Evolutionary conservation across 352 stramenopile genomes (phyloP).

Genomic region (Phytopythium mirpurense): DNA sequence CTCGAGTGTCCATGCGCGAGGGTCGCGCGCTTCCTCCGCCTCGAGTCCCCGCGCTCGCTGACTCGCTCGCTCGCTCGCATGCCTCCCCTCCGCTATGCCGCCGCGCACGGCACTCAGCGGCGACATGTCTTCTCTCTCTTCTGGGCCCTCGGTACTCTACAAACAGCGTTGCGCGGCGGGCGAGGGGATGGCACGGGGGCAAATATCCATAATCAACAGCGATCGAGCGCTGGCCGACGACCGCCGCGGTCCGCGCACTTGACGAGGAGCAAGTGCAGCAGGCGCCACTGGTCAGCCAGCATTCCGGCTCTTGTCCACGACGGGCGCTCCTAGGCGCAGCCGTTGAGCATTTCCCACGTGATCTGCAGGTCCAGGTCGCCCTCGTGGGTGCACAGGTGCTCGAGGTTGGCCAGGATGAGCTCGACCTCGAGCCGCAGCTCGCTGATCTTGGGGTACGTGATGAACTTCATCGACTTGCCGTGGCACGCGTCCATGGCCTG

Average conservation of each 20-base stretch:
- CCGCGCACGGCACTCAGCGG: neutral
- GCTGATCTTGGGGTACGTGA: conserved; percentile 82
- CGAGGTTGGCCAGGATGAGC: conserved; percentile 74
- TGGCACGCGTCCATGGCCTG: conserved; percentile 74
- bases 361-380: conserved; percentile 81
- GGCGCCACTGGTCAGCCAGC: neutral
- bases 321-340: conserved; percentile 23
- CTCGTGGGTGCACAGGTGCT: conserved; percentile 78
- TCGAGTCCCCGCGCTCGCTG: too few relatives aligned
- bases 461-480: conserved; percentile 87
- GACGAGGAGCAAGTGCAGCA: neutral
- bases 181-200: neutral
- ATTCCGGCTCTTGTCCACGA: neutral
- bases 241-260: neutral
- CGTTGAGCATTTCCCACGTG: conserved; percentile 80
- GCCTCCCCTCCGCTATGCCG: neutral
- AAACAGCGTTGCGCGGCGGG: conserved; percentile 3
- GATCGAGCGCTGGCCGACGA: neutral
- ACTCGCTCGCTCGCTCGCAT: neutral
- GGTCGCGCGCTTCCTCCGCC: too few relatives aligned
- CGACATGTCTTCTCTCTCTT: conserved; percentile 4
- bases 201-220: conserved; percentile 4
- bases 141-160: conserved; percentile 3
- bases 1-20: too few relatives aligned
- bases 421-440: conserved; percentile 77